Evolutionary conservation across 768 basidiomycete genomes (phyloP).

Genomic region (Tulasnella sp.): DNA sequence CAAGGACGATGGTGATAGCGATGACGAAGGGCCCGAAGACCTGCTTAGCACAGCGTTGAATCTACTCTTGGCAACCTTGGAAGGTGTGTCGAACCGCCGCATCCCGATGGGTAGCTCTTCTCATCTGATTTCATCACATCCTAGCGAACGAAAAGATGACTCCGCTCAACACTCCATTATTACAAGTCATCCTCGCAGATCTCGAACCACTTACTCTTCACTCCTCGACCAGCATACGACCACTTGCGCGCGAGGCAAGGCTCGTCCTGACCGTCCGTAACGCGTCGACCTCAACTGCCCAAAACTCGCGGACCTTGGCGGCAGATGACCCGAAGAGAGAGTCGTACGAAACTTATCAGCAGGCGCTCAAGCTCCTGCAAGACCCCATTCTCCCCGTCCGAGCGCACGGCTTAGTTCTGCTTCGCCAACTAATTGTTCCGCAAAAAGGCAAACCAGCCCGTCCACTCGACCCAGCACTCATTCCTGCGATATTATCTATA

Average conservation of each 20-base stretch:
- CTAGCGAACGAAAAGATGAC: constrained; percentile 45
- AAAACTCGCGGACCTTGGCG: constrained; percentile 17
- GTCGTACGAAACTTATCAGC: constrained; percentile 64
- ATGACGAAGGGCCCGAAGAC: constrained; percentile 38
- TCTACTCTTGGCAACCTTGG: constrained; percentile 70
- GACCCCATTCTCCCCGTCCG: constrained; percentile 90
- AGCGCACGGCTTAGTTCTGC: constrained; percentile 77
- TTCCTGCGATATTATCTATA: constrained; percentile 76
- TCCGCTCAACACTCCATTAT: constrained; percentile 44
- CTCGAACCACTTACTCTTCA: constrained; percentile 41
- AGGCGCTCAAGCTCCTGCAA: constrained; percentile 75
- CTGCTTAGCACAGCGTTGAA: constrained; percentile 70
- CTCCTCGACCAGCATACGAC: constrained; percentile 39
- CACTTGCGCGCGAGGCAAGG: constrained; percentile 62
- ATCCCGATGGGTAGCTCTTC: not conserved
- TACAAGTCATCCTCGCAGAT: constrained; percentile 58
- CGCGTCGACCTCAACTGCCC: constrained; percentile 30
- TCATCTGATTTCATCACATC: not conserved
- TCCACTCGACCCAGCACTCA: constrained; percentile 44
- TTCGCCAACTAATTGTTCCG: constrained; percentile 55
- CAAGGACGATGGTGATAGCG: constrained; percentile 39
- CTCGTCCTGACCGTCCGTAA: constrained; percentile 76
- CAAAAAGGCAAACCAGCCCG: not conserved
- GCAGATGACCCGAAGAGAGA: constrained; percentile 11
- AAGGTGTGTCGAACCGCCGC: constrained; percentile 40